Base-by-base conservation (phyloP, 2,329 filamentous ascomycete genomes). In the Stachybotrys echinatus region DNA sequence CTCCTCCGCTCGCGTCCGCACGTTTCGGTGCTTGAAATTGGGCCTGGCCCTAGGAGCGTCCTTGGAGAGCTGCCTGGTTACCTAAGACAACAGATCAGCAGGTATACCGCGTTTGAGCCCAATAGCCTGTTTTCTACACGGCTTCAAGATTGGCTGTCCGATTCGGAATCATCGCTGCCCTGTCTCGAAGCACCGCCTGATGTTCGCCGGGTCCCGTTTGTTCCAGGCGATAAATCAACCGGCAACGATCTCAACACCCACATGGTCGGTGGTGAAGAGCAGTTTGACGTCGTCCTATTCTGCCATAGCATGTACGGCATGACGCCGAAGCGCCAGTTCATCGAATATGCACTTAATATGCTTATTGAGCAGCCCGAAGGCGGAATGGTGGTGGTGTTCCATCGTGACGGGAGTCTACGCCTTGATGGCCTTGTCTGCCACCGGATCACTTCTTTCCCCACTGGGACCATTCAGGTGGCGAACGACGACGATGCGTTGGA, bases 291-390 rank as follows among this genome's bases (percentile, higher is more conserved):
- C 39, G 61, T 85, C 18, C 58, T 86, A 5, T 82, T 85, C 63
- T 85, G 80, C 55, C 81, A 85, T 60, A 83, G 82, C 65, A 75
- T 85, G 74, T 84, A 85, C 54, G 79, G 78, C 52, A 77, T 85
- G 74, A 69, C 68, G 0, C 69, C 70, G 3, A 77, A 79, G 54
- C 56, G 53, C n/a, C 59, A 14, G 2, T 72, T 70, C 51, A 73
- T 85, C 53, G 59, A 74, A 58, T 55, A 52, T 18, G 72, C 76
- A 2, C 58, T 85, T 7, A 55, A 61, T 18, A 68, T 80, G 71
- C 75, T 85, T 27, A 61, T 54, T 52, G 54, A 69, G 49, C 50
- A 56, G 31, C 61, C 66, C 53, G 54, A 63, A 50, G 67, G 57
- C n/a, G 73, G 70, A 48, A 58, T 79, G 22, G 72, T 81, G 2